A percentile compares a stretch with the other conserved stretches of the same genome.
Conservation (phyloP, 345 rosid genomes). For the Aethionema arabicum region DNA sequence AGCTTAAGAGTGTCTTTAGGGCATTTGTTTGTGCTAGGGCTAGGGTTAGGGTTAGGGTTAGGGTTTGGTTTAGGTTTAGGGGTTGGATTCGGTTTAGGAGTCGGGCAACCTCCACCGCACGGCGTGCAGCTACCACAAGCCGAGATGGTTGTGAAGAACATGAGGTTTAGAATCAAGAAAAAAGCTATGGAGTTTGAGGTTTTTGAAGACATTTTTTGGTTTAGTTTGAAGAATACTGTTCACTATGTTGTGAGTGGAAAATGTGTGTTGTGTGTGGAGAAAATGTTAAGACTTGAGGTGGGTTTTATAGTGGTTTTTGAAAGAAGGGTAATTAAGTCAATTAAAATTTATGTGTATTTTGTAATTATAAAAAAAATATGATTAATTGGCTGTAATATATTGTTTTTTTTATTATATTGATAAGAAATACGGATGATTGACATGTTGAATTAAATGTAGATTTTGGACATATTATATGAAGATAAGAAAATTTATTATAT, state of each 20-base stretch:
- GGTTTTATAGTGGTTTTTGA: slow-evolving; percentile 31
- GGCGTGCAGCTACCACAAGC: slow-evolving; percentile 40
- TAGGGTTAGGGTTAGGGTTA: too few species aligned
- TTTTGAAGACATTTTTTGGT: slow-evolving; percentile 31
- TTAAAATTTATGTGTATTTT: slow-evolving; percentile 9
- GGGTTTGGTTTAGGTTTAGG: slow-evolving; percentile 41
- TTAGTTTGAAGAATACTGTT: slow-evolving; percentile 13
- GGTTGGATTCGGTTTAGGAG: slow-evolving; percentile 46
- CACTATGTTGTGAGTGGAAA: slow-evolving; percentile 19
- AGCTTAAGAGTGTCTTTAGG: slow-evolving; percentile 55
- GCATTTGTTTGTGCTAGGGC: slow-evolving; percentile 34
- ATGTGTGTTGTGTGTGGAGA: slow-evolving; percentile 29
- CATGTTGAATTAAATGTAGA: neutral
- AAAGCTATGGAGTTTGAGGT: slow-evolving; percentile 33
- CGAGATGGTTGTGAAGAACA: slow-evolving; percentile 36
- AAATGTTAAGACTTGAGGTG: slow-evolving; percentile 18
- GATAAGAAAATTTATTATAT: too few species aligned
- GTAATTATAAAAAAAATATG: neutral
- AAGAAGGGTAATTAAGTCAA: slow-evolving; percentile 15
- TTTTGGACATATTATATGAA: neutral
- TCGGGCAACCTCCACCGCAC: slow-evolving; percentile 51
- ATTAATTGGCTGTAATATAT: slow-evolving; percentile 13
- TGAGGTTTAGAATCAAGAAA: slow-evolving; percentile 33
- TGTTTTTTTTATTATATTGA: neutral
- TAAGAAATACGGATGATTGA: neutral